Base-by-base conservation (phyloP, 495 filamentous ascomycete genomes). In the Barbatosphaeria neglecta region DNA sequence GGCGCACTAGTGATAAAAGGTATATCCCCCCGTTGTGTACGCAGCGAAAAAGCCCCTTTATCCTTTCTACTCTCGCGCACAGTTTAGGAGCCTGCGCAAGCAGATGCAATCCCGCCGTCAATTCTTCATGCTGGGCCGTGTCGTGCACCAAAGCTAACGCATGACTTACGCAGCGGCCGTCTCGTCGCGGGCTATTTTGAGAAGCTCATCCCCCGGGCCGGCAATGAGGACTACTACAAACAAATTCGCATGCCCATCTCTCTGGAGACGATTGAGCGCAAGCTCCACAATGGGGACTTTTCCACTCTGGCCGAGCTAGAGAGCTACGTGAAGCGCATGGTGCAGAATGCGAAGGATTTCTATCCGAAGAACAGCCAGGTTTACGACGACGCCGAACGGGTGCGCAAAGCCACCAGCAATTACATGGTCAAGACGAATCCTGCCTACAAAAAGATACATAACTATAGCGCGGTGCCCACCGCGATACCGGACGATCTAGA, bases 371-470 rank as follows among this genome's bases (percentile, higher is more conserved):
- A 65, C 18, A 81, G 82, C 2, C 63, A 77, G 31, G 64, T 83
- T 22, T 86, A 78, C 56, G 78, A 81, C 5, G 84, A 89, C 58
- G 83, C 84, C 1, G 84, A 89, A 54, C 76, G 83, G 22, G 70
- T 89, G 23, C 72, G 84, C 13, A 89, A 89, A 59, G 74, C 80
- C 18, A 67, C 84, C 16, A 85, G 77, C 58, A 86, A 82, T 56
- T 81, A 73, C 52, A 88, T 89, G 84, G 74, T 74, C 39, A 80
- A 80, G 55, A 70, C 76, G 51, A 89, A 89, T 49, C 84, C 84
- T 22, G 82, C 80, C 8, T 87, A 87, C 60, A 75, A 72, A 44
- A 59, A 71, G 16, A 69, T 69, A 9, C 38, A 45, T 13, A 66
- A 67, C 13, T 86, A 86, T 55, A 67, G 70, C 27, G 73, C 81